Evolutionary conservation across 2,329 filamentous ascomycete species (phyloP).

Genomic region (Hymenoscyphus linearis): DNA sequence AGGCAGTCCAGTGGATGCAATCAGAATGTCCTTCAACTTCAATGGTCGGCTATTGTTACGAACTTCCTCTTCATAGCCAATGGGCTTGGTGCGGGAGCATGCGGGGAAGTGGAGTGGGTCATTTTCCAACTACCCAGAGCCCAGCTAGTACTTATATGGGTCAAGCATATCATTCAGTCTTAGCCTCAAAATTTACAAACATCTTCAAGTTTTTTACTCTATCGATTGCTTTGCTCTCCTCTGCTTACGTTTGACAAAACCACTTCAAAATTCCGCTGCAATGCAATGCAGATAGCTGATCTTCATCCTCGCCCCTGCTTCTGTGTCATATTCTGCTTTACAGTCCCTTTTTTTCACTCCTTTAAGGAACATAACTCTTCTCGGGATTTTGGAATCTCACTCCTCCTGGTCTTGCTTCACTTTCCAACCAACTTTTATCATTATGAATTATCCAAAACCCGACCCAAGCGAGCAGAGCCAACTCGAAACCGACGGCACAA

Average conservation of each 20-base stretch:
- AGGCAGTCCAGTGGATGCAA: neutral
- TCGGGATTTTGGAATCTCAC: neutral
- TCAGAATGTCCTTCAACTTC: neutral
- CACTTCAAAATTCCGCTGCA: neutral
- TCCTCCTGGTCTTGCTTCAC: neutral
- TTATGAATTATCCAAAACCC: neutral
- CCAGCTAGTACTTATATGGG: no score
- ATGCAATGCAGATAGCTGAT: neutral
- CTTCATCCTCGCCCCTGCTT: neutral
- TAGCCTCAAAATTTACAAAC: neutral
- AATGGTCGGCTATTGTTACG: neutral
- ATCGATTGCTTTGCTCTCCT: neutral
- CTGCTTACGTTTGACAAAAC: neutral
- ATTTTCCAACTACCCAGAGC: no score
- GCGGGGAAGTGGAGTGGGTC: neutral
- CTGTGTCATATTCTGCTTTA: neutral
- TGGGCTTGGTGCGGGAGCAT: neutral
- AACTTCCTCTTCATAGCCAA: neutral
- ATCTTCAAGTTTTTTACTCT: neutral
- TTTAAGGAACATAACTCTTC: neutral
- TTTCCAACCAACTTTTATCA: neutral
- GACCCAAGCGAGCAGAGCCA: neutral
- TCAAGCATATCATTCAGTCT: no score
- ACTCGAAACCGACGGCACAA: constrained; percentile 1
- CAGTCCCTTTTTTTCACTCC: neutral